Evolutionary conservation across 768 basidiomycete genomes (phyloP).

Genomic region (Coprinellus aureogranulatus): DNA sequence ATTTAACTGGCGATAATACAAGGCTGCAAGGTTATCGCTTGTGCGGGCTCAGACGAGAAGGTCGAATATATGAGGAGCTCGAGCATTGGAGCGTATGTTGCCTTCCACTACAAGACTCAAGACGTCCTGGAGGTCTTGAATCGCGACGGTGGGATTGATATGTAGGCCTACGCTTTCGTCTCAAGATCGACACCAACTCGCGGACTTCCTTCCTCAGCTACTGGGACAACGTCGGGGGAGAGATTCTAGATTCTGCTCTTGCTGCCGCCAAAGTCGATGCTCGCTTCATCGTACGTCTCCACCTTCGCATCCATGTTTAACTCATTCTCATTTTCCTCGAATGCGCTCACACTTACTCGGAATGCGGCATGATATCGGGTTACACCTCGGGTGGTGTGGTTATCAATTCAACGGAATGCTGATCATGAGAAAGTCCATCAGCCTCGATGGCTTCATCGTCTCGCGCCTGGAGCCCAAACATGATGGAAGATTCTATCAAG

Average conservation of each 20-base stretch:
- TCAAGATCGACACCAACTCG: neutral
- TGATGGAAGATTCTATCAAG: too few species aligned
- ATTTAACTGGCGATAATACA: constrained; percentile 1
- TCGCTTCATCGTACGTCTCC: too few species aligned
- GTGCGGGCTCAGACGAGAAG: constrained; percentile 62
- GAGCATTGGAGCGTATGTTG: constrained; percentile 51
- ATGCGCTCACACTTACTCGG: too few species aligned
- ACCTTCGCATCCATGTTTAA: too few species aligned
- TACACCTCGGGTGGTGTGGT: too few species aligned
- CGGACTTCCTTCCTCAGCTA: constrained; percentile 6
- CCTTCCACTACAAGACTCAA: constrained; percentile 62
- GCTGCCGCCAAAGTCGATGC: too few species aligned
- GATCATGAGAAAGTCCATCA: too few species aligned
- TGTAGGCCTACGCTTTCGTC: constrained; percentile 40
- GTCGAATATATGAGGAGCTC: constrained; percentile 48
- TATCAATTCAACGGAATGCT: too few species aligned
- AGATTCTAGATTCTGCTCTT: constrained; percentile 35
- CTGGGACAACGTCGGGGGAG: constrained; percentile 50
- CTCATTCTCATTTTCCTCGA: too few species aligned
- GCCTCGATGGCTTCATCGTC: too few species aligned
- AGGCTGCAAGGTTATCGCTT: constrained; percentile 56
- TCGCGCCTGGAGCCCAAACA: too few species aligned
- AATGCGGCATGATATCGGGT: too few species aligned
- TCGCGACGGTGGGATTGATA: constrained; percentile 52
- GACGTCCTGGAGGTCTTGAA: constrained; percentile 42